Conservation (phyloP, 352 stramenopile species). For the Pythium dissimile region DNA sequence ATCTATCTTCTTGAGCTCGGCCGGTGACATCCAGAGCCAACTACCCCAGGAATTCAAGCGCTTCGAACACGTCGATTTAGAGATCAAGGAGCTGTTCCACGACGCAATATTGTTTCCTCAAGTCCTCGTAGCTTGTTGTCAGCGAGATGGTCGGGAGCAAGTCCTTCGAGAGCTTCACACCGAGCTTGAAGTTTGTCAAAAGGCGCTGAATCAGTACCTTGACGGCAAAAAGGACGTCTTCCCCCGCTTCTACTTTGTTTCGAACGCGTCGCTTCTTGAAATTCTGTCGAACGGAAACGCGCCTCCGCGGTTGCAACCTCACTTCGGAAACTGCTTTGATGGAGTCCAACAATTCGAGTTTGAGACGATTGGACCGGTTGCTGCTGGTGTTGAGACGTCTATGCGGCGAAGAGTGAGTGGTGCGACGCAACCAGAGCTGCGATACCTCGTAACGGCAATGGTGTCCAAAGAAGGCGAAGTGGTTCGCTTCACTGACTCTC, state of each 20-base stretch:
- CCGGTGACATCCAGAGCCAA: conserved; percentile 91
- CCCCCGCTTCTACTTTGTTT: conserved; percentile 97
- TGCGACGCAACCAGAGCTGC: conserved; percentile 12
- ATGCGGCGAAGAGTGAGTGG: conserved; percentile 10
- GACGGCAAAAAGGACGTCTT: conserved; percentile 97
- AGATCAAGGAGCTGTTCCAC: conserved; percentile 78
- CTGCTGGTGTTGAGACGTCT: background rate
- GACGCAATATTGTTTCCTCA: conserved; percentile 64
- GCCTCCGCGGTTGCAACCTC: conserved; percentile 81
- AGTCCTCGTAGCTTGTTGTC: conserved; percentile 68
- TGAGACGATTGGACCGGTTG: conserved; percentile 27
- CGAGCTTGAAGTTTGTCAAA: conserved; percentile 94
- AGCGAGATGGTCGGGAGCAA: conserved; percentile 73
- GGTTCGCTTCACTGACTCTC: conserved; percentile 78
- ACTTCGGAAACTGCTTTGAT: conserved; percentile 91
- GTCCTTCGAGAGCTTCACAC: conserved; percentile 78
- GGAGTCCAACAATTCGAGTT: conserved; percentile 85
- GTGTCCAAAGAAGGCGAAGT: conserved; percentile 95
- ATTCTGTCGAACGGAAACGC: conserved; percentile 94
- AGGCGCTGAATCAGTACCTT: conserved; percentile 95
- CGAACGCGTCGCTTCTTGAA: conserved; percentile 92
- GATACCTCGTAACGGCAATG: conserved; percentile 89
- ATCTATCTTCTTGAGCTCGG: conserved; percentile 92
- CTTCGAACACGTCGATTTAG: conserved; percentile 85
- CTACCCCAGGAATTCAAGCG: conserved; percentile 89